Base-by-base conservation (phyloP, 23 red algal species). In the Porphyridium purpureum region DNA sequence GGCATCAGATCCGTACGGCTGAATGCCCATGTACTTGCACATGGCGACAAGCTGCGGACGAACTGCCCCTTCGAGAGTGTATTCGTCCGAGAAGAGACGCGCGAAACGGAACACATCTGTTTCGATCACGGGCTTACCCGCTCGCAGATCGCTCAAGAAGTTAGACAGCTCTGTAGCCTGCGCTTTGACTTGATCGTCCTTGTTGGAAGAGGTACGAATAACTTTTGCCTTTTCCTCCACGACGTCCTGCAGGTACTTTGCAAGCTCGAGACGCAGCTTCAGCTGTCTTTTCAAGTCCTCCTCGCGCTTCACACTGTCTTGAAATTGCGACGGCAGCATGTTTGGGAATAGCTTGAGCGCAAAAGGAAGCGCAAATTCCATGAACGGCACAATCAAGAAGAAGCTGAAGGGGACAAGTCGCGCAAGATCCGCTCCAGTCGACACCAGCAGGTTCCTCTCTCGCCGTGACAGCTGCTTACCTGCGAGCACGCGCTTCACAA, bases 21-120 rank as follows among this genome's bases (percentile, higher is more conserved):
- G 69, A 31, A 94, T 79, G 42, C 88, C 88, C 78, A 94, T 84
- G 40, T 94, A 94, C 67, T 75, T 76, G 53, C 88, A 94, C 88
- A 94, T 94, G 26, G 88, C 88, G 14, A 94, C 66, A 34, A 94
- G 55, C 26, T 94, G 88, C 35, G 77, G 76, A 9, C 88, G 73
- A 3, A 69, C 76, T 0, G 80, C 64, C 9, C 78, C 76, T 33
- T 94, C 88, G 23, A 94, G 64, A 1, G 88, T 94, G 29, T 84
- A 29, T 54, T 94, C 88, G 19, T 94, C 77, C 11, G 70, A 74
- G 48, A 94, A 94, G 21, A 94, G 75, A 4, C 72, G 66, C 26
- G 88, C 79, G 59, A 94, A 94, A 46, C 76, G 77, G 26, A 63
- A 41, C 42, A 94, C 77, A 21, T 81, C 73, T 0, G 67, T 44